These are phyloP conservation scores for Yamadazyma olivae DNA, from an alignment of 805 yeast genomes.

Conservation along the genomic window DNA sequence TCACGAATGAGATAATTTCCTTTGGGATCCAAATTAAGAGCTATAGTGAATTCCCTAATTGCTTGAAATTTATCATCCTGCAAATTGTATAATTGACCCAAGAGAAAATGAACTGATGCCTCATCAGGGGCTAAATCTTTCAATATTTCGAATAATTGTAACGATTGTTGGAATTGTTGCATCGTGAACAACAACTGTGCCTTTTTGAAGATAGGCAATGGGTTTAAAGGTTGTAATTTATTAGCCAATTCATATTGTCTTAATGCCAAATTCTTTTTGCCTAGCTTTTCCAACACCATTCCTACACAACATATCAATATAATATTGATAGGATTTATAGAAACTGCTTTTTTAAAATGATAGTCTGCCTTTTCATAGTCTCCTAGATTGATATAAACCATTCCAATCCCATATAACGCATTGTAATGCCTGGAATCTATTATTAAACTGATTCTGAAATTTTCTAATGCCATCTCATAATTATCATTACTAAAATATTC, in stretches of 20 bases:
- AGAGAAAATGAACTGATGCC: slow-evolving; percentile 84
- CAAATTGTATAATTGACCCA: slow-evolving; percentile 83
- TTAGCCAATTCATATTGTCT: slow-evolving; percentile 81
- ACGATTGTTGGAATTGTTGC: slow-evolving; percentile 69
- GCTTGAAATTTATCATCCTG: slow-evolving; percentile 75
- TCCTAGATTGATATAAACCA: slow-evolving; percentile 86
- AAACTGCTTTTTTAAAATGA: slow-evolving; percentile 82
- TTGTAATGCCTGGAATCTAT: slow-evolving; percentile 84
- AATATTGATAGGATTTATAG: slow-evolving; percentile 86
- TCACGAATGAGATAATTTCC: slow-evolving; percentile 83
- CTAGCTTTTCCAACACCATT: slow-evolving; percentile 80
- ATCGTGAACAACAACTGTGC: slow-evolving; percentile 76
- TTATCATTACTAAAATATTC: slow-evolving; percentile 87
- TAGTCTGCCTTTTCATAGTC: slow-evolving; percentile 79
- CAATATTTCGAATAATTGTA: slow-evolving; percentile 69
- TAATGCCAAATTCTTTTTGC: slow-evolving; percentile 67
- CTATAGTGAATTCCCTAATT: slow-evolving; percentile 79
- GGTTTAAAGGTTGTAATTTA: slow-evolving; percentile 78
- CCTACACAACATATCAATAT: slow-evolving; percentile 92
- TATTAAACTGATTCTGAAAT: slow-evolving; percentile 74
- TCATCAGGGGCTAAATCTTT: slow-evolving; percentile 87
- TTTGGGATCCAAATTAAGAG: slow-evolving; percentile 88
- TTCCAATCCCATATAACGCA: slow-evolving; percentile 94
- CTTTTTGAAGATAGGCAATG: slow-evolving; percentile 82
- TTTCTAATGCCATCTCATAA: slow-evolving; percentile 80